Evolutionary conservation across 176 grass and related monocot genomes (phyloP).

Genomic region (Olyra latifolia): DNA sequence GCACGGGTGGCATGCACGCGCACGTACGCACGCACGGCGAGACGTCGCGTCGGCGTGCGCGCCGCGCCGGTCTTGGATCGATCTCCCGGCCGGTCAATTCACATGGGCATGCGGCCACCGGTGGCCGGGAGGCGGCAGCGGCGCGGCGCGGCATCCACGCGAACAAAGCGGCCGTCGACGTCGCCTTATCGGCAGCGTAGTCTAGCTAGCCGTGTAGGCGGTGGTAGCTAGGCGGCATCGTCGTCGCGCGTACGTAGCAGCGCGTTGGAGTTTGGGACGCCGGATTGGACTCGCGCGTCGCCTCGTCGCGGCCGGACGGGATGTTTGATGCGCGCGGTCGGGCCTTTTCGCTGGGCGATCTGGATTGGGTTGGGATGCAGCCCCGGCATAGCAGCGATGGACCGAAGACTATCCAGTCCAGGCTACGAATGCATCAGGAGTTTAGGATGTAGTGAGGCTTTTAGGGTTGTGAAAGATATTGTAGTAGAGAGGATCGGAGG

Average conservation of each 20-base stretch:
- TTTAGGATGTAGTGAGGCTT: not conserved
- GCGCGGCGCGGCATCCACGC: not conserved
- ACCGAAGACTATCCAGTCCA: not conserved
- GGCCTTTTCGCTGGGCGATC: not conserved
- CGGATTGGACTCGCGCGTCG: not conserved
- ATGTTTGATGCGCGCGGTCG: slow-evolving; percentile 24
- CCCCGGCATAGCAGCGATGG: not conserved
- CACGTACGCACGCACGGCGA: not conserved
- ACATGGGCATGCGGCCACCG: not conserved
- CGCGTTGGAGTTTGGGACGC: slow-evolving; percentile 35
- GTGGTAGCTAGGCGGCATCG: not conserved
- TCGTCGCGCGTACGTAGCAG: not conserved
- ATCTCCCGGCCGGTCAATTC: not conserved
- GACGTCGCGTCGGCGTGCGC: not conserved
- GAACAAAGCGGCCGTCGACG: not conserved
- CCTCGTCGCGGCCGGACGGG: not conserved
- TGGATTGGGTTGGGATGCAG: slow-evolving; percentile 21
- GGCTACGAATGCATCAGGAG: not conserved
- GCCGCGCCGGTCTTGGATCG: not conserved
- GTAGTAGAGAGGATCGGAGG: no score
- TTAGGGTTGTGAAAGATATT: not conserved
- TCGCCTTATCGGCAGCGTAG: not conserved
- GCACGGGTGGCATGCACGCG: no score
- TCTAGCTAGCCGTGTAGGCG: not conserved
- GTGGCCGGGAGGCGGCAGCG: no score